Evolutionary conservation across 2,329 filamentous ascomycete genomes (phyloP).

Genomic region (Lachnellula suecica): DNA sequence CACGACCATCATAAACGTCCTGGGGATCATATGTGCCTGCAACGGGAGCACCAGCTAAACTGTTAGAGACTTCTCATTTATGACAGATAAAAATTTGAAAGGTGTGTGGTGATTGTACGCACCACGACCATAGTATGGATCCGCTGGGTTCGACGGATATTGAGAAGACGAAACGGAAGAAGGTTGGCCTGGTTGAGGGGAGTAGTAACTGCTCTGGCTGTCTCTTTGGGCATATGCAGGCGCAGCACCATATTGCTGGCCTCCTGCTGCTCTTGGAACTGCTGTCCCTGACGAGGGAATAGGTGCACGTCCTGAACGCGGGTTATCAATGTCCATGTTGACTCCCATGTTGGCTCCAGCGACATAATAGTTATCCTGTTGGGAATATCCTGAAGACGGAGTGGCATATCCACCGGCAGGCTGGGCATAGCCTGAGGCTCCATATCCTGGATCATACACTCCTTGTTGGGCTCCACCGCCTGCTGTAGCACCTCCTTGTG

Average conservation of each 20-base stretch:
- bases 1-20: conserved; percentile 18
- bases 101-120: conserved; percentile 43
- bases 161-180: conserved; percentile 36
- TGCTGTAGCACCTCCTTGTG: conserved; percentile 12
- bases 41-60: conserved; percentile 28
- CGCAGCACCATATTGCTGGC: background rate
- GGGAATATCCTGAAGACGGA: background rate
- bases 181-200: conserved; percentile 34
- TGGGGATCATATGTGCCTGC: conserved; percentile 25
- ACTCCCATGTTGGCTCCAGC: conserved; percentile 26
- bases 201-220: conserved; percentile 4
- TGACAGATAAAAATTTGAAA: conserved; percentile 13
- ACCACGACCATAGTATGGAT: conserved; percentile 60
- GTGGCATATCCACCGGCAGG: conserved; percentile 23
- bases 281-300: background rate
- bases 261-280: conserved; percentile 1
- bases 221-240: conserved; percentile 7
- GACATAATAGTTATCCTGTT: conserved; percentile 24
- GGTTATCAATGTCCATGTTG: background rate
- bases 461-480: conserved; percentile 16
- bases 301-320: background rate
- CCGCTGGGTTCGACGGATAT: conserved; percentile 42
- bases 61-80: conserved; percentile 31
- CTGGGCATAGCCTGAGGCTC: conserved; percentile 23
- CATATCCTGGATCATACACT: conserved; percentile 26